Percentiles rank a stretch among this genome's conserved stretches.
Conservation (phyloP, 192 early-diverging fungal species). For the Gorgonomyces haynaldii region DNA sequence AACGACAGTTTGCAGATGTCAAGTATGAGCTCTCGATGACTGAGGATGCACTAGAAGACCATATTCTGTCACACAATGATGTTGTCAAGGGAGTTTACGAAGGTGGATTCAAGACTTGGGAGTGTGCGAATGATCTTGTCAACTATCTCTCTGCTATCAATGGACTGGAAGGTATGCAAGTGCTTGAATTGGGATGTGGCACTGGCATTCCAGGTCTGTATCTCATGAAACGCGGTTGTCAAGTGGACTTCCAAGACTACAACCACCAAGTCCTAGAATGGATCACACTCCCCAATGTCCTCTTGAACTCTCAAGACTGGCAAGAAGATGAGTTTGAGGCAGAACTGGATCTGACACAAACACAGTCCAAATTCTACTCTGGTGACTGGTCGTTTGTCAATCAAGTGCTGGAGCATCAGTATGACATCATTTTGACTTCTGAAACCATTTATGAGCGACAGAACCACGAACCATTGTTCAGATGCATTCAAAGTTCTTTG, state of each 20-base stretch:
- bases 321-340: constrained; percentile 7
- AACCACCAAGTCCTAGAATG: constrained; percentile 77
- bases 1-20: too few relatives aligned
- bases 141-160: constrained; percentile 16
- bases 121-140: constrained; percentile 82
- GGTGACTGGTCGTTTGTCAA: constrained; percentile 22
- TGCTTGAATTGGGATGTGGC: constrained; percentile 75
- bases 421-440: constrained; percentile 37
- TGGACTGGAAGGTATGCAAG: constrained; percentile 8
- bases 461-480: constrained; percentile 12
- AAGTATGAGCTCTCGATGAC: too few relatives aligned
- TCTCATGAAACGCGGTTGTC: constrained; percentile 29
- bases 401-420: constrained; percentile 10
- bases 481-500: constrained; percentile 17
- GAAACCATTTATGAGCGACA: constrained; percentile 38
- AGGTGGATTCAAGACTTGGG: constrained; percentile 96
- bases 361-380: constrained; percentile 8
- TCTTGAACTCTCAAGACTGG: constrained; percentile 56
- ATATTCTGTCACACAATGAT: constrained; percentile 40
- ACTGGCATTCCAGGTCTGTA: constrained; percentile 68
- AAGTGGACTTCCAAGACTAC: constrained; percentile 86
- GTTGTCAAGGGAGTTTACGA: constrained; percentile 86
- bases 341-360: constrained; percentile 17
- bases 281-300: constrained; percentile 84
- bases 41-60: too few relatives aligned